Evolutionary conservation across 257 asterid genomes (phyloP), one percentile per base, ranked within the genome.

Genomic region (Solanum medicagineum): DNA sequence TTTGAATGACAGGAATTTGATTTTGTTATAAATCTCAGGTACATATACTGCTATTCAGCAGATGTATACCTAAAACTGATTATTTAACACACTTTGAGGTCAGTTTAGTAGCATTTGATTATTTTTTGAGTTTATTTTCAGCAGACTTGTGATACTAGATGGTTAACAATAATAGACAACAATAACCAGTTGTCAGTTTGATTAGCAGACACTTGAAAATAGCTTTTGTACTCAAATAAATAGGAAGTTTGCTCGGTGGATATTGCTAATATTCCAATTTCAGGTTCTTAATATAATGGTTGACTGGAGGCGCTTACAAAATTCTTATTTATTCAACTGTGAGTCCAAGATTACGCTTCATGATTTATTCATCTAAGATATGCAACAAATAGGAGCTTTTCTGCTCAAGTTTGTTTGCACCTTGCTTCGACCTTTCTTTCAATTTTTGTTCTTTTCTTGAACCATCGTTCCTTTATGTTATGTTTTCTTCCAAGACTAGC

Each of bases 11-110:
- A 47, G 24, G 15, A 69, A 17, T 63, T 82, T 51, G 26, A 42
- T 26, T 40, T 19, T 19, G 49, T 57, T 55, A 9, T 14, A 86
- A 86, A 81, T 85, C 86, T 17, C 92, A 94, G 94, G 95, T 94
- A 90, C 91, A 94, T 94, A 88, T 94, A 94, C 92, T 93, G 96
- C 92, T 94, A 97, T 73, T 94, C 98, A 26, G 97, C 97, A 44
- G 97, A 97, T 40, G 97, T 93, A 73, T 94, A 94, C 93, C 94
- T 93, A 92, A 92, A 91, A 40, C 93, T 26, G 97, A 94, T 84
- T 88, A 75, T 87, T 91, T 79, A 44, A 96, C 97, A 59, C 93
- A 94, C 86, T 92, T 62, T 86, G 98, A 94, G 95, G 96, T 91
- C 75, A 81, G 92, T 45, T 8, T 45, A 4, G 15, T 42, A 16